Conservation (phyloP, 495 filamentous ascomycete genomes). For the Penicillium taxi region DNA sequence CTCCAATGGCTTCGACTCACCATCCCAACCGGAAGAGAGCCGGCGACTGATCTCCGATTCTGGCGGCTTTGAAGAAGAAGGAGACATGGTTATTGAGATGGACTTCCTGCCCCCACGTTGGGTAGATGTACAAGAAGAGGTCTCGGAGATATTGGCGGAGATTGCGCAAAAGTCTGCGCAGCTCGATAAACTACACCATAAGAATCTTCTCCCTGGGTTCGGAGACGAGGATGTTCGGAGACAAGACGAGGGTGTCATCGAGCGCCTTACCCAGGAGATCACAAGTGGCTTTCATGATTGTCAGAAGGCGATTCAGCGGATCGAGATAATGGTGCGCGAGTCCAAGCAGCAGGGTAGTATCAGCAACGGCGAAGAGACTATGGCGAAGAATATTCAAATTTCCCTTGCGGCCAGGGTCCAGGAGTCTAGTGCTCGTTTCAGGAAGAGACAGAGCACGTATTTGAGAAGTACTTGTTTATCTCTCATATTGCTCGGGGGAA, state of each 20-base stretch:
- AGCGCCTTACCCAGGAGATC: constrained; percentile 81
- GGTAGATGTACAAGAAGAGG: constrained; percentile 92
- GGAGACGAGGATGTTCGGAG: constrained; percentile 84
- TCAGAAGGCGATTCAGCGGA: constrained; percentile 74
- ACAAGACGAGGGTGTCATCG: constrained; percentile 80
- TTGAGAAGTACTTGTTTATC: constrained; percentile 63
- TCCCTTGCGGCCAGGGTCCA: constrained; percentile 80
- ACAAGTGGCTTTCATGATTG: constrained; percentile 84
- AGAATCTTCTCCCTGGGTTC: constrained; percentile 93
- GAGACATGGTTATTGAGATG: constrained; percentile 97
- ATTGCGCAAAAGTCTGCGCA: constrained; percentile 75
- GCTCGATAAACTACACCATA: constrained; percentile 89
- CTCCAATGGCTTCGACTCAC: constrained; percentile 62
- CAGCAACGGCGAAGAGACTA: constrained; percentile 76
- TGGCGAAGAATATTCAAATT: constrained; percentile 94
- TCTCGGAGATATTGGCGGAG: constrained; percentile 70
- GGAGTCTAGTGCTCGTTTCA: constrained; percentile 83
- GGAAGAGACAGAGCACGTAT: constrained; percentile 96
- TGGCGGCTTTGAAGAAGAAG: constrained; percentile 73
- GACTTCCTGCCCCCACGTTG: constrained; percentile 90
- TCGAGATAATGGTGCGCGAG: constrained; percentile 78
- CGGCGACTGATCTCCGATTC: constrained; percentile 72
- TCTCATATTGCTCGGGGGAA: background rate
- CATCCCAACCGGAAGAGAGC: constrained; percentile 64
- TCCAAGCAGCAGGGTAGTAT: constrained; percentile 59